Evolutionary conservation across 768 basidiomycete genomes (phyloP), one percentile per base, ranked within the genome.

Genomic region (Boletus pseudopeckii): DNA sequence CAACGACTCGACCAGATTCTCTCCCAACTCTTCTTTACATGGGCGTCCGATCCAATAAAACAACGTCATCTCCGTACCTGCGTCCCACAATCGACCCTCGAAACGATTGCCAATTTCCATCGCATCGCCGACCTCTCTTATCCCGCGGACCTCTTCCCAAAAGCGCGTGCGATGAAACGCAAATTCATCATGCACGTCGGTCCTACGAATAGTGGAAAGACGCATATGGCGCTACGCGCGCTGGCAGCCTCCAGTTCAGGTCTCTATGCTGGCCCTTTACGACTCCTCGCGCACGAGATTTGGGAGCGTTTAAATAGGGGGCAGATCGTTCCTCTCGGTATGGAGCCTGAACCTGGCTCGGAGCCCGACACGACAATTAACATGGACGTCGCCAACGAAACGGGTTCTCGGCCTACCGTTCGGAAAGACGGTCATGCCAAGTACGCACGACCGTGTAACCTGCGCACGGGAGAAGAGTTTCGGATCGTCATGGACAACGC

Each of bases 191-290:
- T 98, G 77, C 96, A 99, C 63, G 92, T 99, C 38, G 97, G 96
- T 0, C 97, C 97, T 0, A 98, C 97, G 22, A 99, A 98, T 70
- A 92, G 90, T 57, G 97, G 96, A 30, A 99, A 99, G 74, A 99
- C 96, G 0, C 86, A 98, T 65, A 85, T 89, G 64, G 97, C 96
- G 0, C 74, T 99, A 9, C 85, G 91, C 41, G 92, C 94, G 0
- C 80, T 99, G 2, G 90, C 92, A 0, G 82, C 84, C 5, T 84
- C 94, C 0, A 63, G 67, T 1, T 72, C 74, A 0, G 97, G 95
- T 6, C 78, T 88, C 4, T 98, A 98, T 61, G 92, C 92, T 0
- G 94, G 95, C 0, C 97, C 96, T 0, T 77, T 98, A 6, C 82
- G 96, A 18, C 78, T 99, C 37, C 85, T 99, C 43, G 97, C 97